These are phyloP conservation scores for Amphicarpaea edgeworthii DNA, from an alignment of 306 rosid species.

Conservation along the genomic window DNA sequence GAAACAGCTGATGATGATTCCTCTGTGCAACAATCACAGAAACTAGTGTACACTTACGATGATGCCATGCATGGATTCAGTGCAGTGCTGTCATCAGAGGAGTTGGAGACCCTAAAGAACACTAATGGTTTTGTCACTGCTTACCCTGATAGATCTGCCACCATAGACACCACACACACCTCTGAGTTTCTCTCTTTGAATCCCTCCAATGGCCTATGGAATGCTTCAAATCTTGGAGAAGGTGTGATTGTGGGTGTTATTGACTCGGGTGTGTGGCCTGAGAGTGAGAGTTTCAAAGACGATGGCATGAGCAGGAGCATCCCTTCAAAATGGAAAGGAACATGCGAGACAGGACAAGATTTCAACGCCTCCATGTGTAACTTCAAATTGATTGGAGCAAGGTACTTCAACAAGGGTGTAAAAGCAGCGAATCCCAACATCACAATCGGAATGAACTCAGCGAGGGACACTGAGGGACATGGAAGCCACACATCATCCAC, in stretches of 20 bases:
- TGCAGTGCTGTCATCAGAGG: constrained; percentile 46
- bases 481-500: constrained; percentile 55
- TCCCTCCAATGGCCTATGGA: constrained; percentile 48
- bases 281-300: constrained; percentile 56
- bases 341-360: constrained; percentile 54
- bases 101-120: constrained; percentile 35
- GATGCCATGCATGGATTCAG: constrained; percentile 54
- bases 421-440: constrained; percentile 34
- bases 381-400: constrained; percentile 50
- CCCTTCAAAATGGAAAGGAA: constrained; percentile 55
- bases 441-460: constrained; percentile 51
- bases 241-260: constrained; percentile 49
- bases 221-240: constrained; percentile 45
- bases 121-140: constrained; percentile 48
- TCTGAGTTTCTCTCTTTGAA: constrained; percentile 49
- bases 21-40: background rate
- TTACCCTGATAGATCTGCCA: constrained; percentile 40
- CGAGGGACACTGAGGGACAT: constrained; percentile 51
- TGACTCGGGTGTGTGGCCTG: constrained; percentile 53
- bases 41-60: constrained; percentile 39
- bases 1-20: background rate
- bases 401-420: constrained; percentile 53
- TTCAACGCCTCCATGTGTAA: constrained; percentile 53
- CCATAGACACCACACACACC: constrained; percentile 54
- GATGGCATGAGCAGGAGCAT: constrained; percentile 40